Evolutionary conservation across 805 yeast species (phyloP).

Genomic region (Barnettozyma pratensis): DNA sequence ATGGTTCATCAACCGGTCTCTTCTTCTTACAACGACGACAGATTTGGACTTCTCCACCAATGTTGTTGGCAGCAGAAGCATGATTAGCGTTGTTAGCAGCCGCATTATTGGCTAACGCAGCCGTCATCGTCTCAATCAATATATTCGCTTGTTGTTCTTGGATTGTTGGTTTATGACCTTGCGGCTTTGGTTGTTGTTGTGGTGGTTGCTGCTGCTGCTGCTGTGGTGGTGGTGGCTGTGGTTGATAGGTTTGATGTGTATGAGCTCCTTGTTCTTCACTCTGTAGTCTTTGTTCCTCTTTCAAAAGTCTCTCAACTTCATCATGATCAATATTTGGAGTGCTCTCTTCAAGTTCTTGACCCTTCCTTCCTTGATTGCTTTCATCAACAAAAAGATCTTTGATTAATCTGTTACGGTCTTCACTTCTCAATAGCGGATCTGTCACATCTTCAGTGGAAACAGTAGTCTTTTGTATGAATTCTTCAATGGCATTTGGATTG

Average conservation of each 20-base stretch:
- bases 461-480: neutral
- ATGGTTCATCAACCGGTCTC: slow-evolving; percentile 25
- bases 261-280: neutral
- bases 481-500: neutral
- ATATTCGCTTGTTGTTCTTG: neutral
- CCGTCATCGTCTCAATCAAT: neutral
- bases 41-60: neutral
- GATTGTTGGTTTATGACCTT: neutral
- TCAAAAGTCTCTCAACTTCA: neutral
- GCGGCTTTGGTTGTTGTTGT: neutral
- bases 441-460: neutral
- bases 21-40: slow-evolving; percentile 29
- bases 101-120: neutral
- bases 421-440: neutral
- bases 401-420: neutral
- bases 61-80: neutral
- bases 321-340: neutral
- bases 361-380: neutral
- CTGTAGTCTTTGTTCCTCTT: neutral
- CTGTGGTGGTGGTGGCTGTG: neutral
- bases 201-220: neutral
- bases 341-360: neutral
- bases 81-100: neutral
- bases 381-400: neutral
- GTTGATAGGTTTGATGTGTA: neutral